A percentile compares a stretch with the other conserved stretches of the same genome.
Conservation (phyloP, 2,329 filamentous ascomycete genomes). For the Berkeleyomyces rouxiae region DNA sequence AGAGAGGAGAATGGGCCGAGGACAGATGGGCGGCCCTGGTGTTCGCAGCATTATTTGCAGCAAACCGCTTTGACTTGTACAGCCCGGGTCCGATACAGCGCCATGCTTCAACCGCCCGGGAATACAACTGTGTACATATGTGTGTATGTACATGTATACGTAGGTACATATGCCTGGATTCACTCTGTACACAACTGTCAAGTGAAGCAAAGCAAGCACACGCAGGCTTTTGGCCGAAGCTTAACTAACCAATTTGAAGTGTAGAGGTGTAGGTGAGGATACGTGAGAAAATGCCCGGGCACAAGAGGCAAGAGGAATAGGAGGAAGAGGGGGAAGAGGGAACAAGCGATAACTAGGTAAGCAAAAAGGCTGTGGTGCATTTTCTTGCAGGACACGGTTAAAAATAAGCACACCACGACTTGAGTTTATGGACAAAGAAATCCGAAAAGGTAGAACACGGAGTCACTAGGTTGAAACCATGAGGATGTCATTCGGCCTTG, state of each 20-base stretch:
- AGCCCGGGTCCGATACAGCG: neutral
- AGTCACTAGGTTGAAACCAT: too few species aligned
- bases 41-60: too few species aligned
- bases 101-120: neutral
- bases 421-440: too few species aligned
- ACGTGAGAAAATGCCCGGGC: neutral
- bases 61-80: neutral
- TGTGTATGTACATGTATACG: too few species aligned
- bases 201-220: neutral
- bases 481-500: neutral
- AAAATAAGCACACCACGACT: too few species aligned
- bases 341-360: neutral
- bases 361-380: neutral
- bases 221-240: neutral
- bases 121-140: too few species aligned
- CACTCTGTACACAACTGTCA: neutral
- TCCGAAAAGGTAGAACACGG: too few species aligned
- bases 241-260: neutral
- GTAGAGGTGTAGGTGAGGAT: neutral
- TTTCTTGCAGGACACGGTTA: neutral
- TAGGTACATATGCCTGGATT: too few species aligned
- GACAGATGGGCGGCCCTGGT: too few species aligned
- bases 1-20: too few species aligned
- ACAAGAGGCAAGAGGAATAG: neutral
- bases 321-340: neutral